Evolutionary conservation across 345 rosid genomes (phyloP).

Genomic region (Gossypium longicalyx): DNA sequence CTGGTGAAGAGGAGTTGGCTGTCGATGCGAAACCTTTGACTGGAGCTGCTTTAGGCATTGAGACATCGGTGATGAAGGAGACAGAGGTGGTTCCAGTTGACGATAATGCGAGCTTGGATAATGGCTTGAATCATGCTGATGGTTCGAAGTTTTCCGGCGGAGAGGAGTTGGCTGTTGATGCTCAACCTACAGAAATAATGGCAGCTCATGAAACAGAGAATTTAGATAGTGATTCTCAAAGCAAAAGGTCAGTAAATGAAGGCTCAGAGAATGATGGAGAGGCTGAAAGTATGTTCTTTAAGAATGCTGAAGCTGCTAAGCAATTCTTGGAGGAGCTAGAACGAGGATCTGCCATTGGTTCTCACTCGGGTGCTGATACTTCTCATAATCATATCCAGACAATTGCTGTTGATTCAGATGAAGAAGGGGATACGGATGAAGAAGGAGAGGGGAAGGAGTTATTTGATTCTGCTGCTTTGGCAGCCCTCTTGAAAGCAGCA

Average conservation of each 20-base stretch:
- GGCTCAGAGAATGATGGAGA: conserved; percentile 23
- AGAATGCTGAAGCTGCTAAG: conserved; percentile 75
- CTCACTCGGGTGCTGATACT: conserved; percentile 51
- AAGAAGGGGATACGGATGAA: conserved; percentile 76
- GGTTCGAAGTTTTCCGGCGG: background rate
- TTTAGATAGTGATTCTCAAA: conserved; percentile 16
- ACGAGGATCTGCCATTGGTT: conserved; percentile 47
- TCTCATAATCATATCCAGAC: conserved; percentile 49
- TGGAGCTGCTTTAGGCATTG: conserved; percentile 30
- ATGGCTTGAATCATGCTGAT: conserved; percentile 41
- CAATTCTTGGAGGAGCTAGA: conserved; percentile 78
- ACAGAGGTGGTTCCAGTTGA: conserved; percentile 23
- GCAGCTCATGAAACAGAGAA: conserved; percentile 17
- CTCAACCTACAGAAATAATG: conserved; percentile 11
- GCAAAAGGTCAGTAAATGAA: conserved; percentile 7
- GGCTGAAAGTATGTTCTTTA: conserved; percentile 59
- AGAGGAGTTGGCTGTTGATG: background rate
- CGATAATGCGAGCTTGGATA: conserved; percentile 30
- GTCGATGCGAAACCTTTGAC: conserved; percentile 33
- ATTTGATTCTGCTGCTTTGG: conserved; percentile 84
- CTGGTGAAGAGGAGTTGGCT: conserved; percentile 28
- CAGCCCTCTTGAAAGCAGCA: conserved; percentile 89
- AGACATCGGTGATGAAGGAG: conserved; percentile 28
- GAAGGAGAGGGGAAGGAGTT: conserved; percentile 78
- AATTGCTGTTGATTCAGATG: conserved; percentile 80